Percentiles rank a stretch among this genome's conserved stretches.
Conservation (phyloP, 2,329 filamentous ascomycete genomes). For the Botrytis fabae region DNA sequence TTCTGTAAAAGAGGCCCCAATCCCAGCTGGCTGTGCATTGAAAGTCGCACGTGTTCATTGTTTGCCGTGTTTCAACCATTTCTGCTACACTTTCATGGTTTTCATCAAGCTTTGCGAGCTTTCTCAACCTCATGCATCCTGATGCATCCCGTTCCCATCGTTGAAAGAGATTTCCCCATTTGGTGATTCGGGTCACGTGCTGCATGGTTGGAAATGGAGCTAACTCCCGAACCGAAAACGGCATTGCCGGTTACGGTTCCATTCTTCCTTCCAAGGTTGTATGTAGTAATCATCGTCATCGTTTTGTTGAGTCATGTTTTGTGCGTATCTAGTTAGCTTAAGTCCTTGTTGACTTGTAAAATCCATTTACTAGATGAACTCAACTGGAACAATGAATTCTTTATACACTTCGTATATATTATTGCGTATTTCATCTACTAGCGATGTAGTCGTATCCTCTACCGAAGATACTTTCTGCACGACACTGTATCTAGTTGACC, state of each 20-base stretch:
- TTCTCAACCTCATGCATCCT: no score
- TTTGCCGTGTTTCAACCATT: neutral
- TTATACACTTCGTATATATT: neutral
- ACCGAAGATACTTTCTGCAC: no score
- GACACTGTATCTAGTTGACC: neutral
- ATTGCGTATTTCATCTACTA: neutral
- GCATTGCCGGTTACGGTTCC: slow-evolving; percentile 4
- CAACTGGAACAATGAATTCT: neutral
- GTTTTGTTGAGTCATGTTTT: neutral
- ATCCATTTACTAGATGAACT: neutral
- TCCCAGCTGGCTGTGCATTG: neutral
- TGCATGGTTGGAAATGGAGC: neutral
- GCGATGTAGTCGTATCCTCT: neutral
- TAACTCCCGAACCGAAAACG: neutral
- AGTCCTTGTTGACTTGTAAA: neutral
- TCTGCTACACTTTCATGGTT: neutral
- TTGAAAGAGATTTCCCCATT: neutral
- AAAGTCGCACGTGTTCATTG: neutral
- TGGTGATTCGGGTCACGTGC: neutral
- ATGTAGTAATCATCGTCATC: neutral
- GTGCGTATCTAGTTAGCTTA: neutral
- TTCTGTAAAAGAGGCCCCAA: neutral
- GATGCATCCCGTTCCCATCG: no score
- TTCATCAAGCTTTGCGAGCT: neutral
- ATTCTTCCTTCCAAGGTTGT: neutral